These are phyloP conservation scores for Pinus tabuliformis DNA, from an alignment of 75 land plant species.

Conservation along the genomic window DNA sequence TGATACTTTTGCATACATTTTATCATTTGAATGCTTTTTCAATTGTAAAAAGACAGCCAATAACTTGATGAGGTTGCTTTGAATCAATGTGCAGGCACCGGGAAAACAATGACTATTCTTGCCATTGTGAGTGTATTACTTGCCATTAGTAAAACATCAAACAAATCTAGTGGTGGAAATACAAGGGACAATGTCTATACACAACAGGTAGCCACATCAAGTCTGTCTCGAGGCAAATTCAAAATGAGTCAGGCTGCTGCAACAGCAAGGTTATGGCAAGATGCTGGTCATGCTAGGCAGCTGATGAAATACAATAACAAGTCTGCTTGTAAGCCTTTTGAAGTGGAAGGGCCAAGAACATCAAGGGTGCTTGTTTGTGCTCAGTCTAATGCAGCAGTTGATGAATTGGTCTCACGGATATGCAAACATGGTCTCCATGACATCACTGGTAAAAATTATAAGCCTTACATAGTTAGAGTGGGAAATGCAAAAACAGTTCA, in stretches of 20 bases:
- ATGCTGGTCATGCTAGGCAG: slow-evolving; percentile 82
- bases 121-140: slow-evolving; percentile 82
- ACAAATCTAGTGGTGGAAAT: background rate
- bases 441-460: slow-evolving; percentile 55
- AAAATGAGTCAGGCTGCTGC: slow-evolving; percentile 57
- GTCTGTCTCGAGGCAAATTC: background rate
- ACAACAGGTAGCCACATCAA: background rate
- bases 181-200: slow-evolving; percentile 3
- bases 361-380: slow-evolving; percentile 91
- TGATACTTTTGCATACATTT: background rate
- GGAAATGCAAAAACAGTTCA: slow-evolving; percentile 89
- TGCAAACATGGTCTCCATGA: slow-evolving; percentile 72
- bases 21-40: background rate
- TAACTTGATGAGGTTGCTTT: background rate
- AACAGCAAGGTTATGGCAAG: slow-evolving; percentile 88
- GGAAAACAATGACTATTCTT: slow-evolving; percentile 89
- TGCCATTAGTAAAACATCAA: slow-evolving; percentile 22
- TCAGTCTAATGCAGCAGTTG: slow-evolving; percentile 98
- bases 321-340: slow-evolving; percentile 8
- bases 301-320: slow-evolving; percentile 29
- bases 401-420: slow-evolving; percentile 84
- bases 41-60: background rate
- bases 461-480: slow-evolving; percentile 82
- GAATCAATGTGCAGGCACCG: slow-evolving; percentile 63
- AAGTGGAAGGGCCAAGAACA: slow-evolving; percentile 20